phyloP scores from a whole-genome alignment of 208 protist genomes.

The Trypanosoma rangeli region DNA sequence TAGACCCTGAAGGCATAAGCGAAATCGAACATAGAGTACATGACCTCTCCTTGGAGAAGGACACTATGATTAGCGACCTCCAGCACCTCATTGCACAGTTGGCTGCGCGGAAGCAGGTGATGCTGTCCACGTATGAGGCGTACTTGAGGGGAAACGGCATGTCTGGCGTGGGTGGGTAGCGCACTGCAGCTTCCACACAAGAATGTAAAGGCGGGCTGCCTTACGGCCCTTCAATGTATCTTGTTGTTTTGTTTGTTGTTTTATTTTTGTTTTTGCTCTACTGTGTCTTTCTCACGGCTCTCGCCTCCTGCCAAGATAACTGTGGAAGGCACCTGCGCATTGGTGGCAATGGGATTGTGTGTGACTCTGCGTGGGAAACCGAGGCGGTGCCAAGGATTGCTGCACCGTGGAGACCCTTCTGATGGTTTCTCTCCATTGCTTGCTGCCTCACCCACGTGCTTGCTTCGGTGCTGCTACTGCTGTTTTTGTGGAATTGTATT shows the following conservation, averaged over 20 bases:
- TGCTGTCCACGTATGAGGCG: conserved; percentile 74
- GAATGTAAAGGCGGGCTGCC: conserved; percentile 25
- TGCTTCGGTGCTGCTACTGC: background rate
- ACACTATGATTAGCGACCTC: conserved; percentile 95
- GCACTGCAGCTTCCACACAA: conserved; percentile 12
- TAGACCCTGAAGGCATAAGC: conserved; percentile 91
- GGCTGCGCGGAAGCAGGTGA: conserved; percentile 63
- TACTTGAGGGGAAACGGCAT: conserved; percentile 85
- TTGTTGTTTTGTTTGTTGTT: background rate
- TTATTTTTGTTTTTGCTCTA: background rate
- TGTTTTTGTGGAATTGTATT: conserved; percentile 4
- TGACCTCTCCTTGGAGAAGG: conserved; percentile 96
- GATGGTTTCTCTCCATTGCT: conserved; percentile 13
- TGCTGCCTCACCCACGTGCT: conserved; percentile 10
- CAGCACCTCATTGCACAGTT: conserved; percentile 79
- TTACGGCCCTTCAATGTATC: conserved; percentile 14
- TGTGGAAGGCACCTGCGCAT: background rate
- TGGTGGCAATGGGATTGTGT: too few relatives aligned
- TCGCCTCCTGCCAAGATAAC: background rate
- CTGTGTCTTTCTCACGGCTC: background rate
- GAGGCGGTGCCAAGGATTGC: background rate
- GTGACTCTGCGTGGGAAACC: background rate
- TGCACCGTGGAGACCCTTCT: background rate
- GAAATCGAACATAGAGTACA: conserved; percentile 94
- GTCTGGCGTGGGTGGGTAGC: conserved; percentile 36